Percentiles rank a stretch among this genome's conserved stretches.
Conservation (phyloP, 441 rosid genomes). For the Viola pubescens region DNA sequence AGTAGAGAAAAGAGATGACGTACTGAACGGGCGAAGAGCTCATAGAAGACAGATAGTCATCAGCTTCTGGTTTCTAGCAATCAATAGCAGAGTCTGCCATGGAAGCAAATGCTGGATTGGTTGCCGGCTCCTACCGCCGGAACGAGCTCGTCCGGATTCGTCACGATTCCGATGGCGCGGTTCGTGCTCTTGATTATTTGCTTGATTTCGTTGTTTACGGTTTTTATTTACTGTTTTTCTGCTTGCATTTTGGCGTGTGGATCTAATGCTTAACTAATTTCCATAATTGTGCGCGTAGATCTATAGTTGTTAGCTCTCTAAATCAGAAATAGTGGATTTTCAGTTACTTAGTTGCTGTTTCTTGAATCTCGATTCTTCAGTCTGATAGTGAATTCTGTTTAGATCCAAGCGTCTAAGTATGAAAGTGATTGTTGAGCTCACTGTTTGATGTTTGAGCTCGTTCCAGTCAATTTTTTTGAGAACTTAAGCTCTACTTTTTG, state of each 20-base stretch:
- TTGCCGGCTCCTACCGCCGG: slow-evolving; percentile 89
- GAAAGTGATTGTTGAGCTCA: slow-evolving; percentile 9
- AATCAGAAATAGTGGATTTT: too few species aligned
- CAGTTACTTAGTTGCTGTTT: too few species aligned
- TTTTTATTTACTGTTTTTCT: background rate
- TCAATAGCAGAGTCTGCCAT: slow-evolving; percentile 20
- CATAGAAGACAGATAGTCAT: background rate
- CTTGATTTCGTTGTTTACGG: background rate
- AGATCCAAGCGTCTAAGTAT: slow-evolving; percentile 20
- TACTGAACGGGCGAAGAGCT: slow-evolving; percentile 38
- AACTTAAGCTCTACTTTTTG: too few species aligned
- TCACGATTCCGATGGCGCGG: slow-evolving; percentile 89
- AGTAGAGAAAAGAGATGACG: slow-evolving; percentile 31
- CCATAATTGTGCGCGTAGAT: background rate
- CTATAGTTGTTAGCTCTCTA: too few species aligned
- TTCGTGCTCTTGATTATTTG: slow-evolving; percentile 31
- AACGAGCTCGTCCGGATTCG: slow-evolving; percentile 92
- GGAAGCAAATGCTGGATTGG: slow-evolving; percentile 88
- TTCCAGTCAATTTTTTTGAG: too few species aligned
- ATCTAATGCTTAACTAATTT: slow-evolving; percentile 26
- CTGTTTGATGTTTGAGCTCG: background rate
- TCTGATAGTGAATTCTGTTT: slow-evolving; percentile 5
- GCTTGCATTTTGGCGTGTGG: slow-evolving; percentile 20
- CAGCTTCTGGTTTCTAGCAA: background rate
- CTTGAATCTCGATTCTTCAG: too few species aligned